Evolutionary conservation across 805 yeast genomes (phyloP), one percentile per base, ranked within the genome.

Genomic region (Suhomyces prunicola): DNA sequence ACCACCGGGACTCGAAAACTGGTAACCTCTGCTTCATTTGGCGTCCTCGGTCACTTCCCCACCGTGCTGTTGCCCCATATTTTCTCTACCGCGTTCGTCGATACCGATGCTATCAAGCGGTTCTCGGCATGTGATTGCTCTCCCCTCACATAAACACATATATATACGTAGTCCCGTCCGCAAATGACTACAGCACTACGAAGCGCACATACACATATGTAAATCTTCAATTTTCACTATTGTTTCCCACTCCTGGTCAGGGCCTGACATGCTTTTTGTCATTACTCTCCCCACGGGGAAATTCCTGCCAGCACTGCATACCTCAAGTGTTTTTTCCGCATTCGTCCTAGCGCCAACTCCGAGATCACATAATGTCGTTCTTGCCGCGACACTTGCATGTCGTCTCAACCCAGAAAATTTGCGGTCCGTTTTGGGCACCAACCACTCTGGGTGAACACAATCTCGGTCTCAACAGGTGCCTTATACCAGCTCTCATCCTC

Each of bases 331-430:
- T 36, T 9, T 17, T 39, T 17, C 42, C 24, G 23, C 23, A 39
- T 39, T 19, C 23, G 42, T 39, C 23, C 42, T 19, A 8, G 24
- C 24, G 24, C 42, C 42, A 39, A 39, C 42, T 39, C 42, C 42
- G 42, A 39, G 42, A 39, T 39, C 42, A 39, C 42, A 19, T 6
- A 39, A 39, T 39, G 42, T 39, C 42, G 42, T 19, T 13, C 13
- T 36, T 22, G 17, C 42, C 7, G 22, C 42, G 42, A 39, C 42
- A 13, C 19, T 17, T 9, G 24, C 6, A 39, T 39, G 42, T 39
- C 42, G 42, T 39, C 42, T 31, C 5, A 10, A 44, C 47, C 49
- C 49, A 47, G 49, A 47, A 47, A 47, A 47, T 35, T 35, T 35
- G 39, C 17, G 48, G n/a, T 39, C 42, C 9, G 19, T 33, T 39